Evolutionary conservation across 2,329 filamentous ascomycete genomes (phyloP), one percentile per base, ranked within the genome.

Genomic region (Calonectria hongkongensis): DNA sequence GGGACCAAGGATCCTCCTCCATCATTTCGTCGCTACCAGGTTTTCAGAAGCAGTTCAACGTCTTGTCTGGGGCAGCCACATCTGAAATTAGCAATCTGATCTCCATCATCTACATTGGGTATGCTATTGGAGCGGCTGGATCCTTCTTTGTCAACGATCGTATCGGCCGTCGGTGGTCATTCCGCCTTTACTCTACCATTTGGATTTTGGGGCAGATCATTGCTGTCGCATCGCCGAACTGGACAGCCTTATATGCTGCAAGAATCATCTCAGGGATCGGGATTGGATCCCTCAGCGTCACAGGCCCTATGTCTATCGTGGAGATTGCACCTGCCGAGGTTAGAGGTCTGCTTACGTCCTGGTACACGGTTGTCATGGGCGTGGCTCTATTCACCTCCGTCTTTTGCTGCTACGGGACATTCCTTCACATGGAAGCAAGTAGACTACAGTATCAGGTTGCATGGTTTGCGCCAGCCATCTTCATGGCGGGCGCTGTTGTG

Each of bases 21-120:
- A n/a, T 47, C 18, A n/a, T 47, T 25, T n/a, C 45, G 18, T 47
- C 45, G n/a, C 45, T 47, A 7, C 45, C 45, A 8, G 45, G 45
- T n/a, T 47, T 47, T n/a, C 45, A 47, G n/a, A 47, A 47, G 45
- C 45, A 47, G n/a, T 47, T 47, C n/a, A 21, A 21, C 10, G n/a
- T 47, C 45, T 10, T 21, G n/a, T 47, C 45, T 25, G 45, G 45
- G 4, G 45, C 45, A 47, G 7, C n/a, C 6, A 8, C 45, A 10
- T 4, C n/a, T 25, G n/a, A 47, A 10, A 47, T 47, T n/a, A 18
- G n/a, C 16, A 21, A 47, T 21, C 21, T 47, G 7, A 47, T 47
- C 45, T 47, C 45, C 18, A 47, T 47, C 45, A 47, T 47, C 45
- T 47, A 47, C 6, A 47, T 47, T 25, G 45, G 45, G 10, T 47